Percentiles rank a stretch among this genome's conserved stretches.
These are phyloP conservation scores for Solanum pimpinellifolium DNA, from an alignment of 257 asterid genomes.

Conservation along the genomic window DNA sequence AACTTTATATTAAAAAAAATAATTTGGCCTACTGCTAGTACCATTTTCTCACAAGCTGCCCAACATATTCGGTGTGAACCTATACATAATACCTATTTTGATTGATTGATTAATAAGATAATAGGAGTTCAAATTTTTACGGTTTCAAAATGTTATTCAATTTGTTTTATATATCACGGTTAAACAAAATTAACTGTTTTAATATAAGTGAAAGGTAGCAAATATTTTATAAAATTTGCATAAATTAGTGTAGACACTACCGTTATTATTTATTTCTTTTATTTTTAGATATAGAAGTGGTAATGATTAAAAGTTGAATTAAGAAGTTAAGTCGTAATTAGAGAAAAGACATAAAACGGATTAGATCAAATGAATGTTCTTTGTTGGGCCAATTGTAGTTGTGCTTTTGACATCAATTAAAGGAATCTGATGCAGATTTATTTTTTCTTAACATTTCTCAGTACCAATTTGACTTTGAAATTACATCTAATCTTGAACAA, in stretches of 20 bases:
- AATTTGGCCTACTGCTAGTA: background rate
- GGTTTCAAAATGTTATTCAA: too few species aligned
- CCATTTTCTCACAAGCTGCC: background rate
- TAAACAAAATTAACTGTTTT: background rate
- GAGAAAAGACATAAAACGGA: background rate
- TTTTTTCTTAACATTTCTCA: background rate
- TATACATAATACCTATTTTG: background rate
- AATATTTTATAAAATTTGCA: background rate
- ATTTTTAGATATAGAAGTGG: background rate
- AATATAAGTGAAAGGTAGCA: background rate
- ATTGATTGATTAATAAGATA: background rate
- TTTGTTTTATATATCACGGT: background rate
- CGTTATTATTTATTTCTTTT: background rate
- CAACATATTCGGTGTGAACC: background rate
- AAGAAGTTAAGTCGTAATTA: background rate
- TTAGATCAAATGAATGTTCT: background rate
- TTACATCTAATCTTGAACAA: background rate
- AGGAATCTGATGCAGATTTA: background rate
- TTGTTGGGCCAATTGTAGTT: background rate
- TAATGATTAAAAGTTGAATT: background rate
- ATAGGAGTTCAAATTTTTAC: background rate
- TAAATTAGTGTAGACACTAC: background rate
- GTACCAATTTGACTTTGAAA: background rate
- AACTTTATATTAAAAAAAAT: background rate
- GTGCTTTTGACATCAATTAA: background rate